These are phyloP conservation scores for Pythium apleroticum DNA, from an alignment of 352 stramenopile species.

Conservation along the genomic window DNA sequence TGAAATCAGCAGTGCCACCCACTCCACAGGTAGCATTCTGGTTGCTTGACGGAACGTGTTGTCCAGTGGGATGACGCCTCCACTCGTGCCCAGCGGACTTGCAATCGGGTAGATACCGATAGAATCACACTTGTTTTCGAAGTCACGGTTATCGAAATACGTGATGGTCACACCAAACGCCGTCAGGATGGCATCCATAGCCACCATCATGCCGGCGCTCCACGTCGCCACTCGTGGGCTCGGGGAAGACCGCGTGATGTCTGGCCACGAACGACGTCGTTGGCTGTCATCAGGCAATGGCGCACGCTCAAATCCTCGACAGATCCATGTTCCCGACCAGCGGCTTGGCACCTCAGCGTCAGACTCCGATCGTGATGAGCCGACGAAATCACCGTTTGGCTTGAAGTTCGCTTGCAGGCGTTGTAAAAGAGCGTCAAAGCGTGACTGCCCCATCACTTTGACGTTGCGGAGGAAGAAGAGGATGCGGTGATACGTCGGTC, in stretches of 20 bases:
- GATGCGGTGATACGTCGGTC: background rate
- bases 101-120: background rate
- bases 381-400: background rate
- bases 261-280: constrained; percentile 14
- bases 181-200: constrained; percentile 3
- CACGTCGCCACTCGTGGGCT: background rate
- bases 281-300: background rate
- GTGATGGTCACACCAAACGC: background rate
- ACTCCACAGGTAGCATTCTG: constrained; percentile 8
- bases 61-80: background rate
- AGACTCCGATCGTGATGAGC: background rate
- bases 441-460: constrained; percentile 8
- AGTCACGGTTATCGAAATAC: background rate
- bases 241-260: background rate
- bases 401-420: background rate
- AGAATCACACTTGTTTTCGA: background rate
- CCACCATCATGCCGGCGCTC: constrained; percentile 4
- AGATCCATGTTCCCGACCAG: constrained; percentile 15
- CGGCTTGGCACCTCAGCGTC: background rate
- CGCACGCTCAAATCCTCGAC: constrained; percentile 3
- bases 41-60: constrained; percentile 2
- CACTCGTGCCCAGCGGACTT: background rate
- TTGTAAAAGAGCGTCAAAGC: constrained; percentile 11
- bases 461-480: constrained; percentile 17
- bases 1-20: constrained; percentile 5